phyloP scores from a whole-genome alignment of 1,284 basidiomycete species.

The Somion occarium region DNA sequence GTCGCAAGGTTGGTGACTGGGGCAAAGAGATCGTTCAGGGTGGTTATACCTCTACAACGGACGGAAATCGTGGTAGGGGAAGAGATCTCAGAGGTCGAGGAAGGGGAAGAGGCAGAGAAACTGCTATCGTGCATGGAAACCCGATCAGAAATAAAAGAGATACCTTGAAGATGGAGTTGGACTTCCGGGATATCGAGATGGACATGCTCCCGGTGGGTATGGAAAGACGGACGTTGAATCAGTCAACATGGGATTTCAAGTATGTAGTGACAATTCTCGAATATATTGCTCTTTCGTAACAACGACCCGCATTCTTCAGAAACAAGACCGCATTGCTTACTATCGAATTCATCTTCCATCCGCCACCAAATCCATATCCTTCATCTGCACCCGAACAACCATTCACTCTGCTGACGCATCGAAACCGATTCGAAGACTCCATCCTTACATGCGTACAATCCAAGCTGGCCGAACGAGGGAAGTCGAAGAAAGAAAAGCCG shows the following conservation, averaged over 20 bases:
- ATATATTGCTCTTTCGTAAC: neutral
- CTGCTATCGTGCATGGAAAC: constrained; percentile 11
- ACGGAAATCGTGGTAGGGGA: constrained; percentile 12
- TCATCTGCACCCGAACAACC: constrained; percentile 36
- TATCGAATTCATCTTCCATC: constrained; percentile 63
- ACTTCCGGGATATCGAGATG: constrained; percentile 64
- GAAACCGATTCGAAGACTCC: constrained; percentile 46
- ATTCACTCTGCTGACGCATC: constrained; percentile 55
- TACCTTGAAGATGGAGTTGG: constrained; percentile 59
- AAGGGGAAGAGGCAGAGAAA: constrained; percentile 23
- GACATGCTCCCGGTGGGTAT: constrained; percentile 80
- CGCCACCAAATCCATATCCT: constrained; percentile 38
- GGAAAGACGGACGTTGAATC: constrained; percentile 71
- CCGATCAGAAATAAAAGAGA: constrained; percentile 49
- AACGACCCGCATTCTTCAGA: constrained; percentile 32
- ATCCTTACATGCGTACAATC: constrained; percentile 47
- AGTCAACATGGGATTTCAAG: constrained; percentile 80
- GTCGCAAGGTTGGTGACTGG: constrained; percentile 66
- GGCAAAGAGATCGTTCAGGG: constrained; percentile 64
- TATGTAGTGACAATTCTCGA: constrained; percentile 32
- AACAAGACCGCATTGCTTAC: constrained; percentile 67
- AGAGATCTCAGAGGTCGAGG: constrained; percentile 24
- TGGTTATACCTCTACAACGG: constrained; percentile 32
- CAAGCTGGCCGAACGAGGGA: constrained; percentile 36
- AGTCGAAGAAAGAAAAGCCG: constrained; percentile 32